Evolutionary conservation across 768 basidiomycete genomes (phyloP).

Genomic region (Cyathus striatus): DNA sequence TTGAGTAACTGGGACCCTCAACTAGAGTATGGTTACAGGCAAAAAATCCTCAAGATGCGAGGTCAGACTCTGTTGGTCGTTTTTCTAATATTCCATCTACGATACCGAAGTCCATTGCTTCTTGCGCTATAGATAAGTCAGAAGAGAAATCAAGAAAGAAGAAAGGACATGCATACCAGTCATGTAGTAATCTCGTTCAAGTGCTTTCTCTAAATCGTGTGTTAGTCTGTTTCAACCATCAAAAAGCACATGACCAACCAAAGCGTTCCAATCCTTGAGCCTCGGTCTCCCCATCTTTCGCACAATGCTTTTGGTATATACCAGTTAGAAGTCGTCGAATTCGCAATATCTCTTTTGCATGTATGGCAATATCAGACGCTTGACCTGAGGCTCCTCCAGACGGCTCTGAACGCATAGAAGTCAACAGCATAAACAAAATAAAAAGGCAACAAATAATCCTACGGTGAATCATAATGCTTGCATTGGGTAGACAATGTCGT

Average conservation of each 20-base stretch:
- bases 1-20: too few relatives aligned
- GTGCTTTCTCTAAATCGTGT: slow-evolving; percentile 55
- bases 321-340: slow-evolving; percentile 78
- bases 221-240: slow-evolving; percentile 14
- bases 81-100: slow-evolving; percentile 89
- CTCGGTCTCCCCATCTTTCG: slow-evolving; percentile 55
- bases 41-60: slow-evolving; percentile 11
- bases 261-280: slow-evolving; percentile 70
- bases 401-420: slow-evolving; percentile 73
- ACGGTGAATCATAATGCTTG: slow-evolving; percentile 99
- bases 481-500: slow-evolving; percentile 87
- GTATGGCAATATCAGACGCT: slow-evolving; percentile 95
- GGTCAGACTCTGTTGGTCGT: slow-evolving; percentile 48
- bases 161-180: slow-evolving; percentile 47
- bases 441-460: slow-evolving; percentile 16
- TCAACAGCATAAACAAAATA: neutral
- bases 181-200: slow-evolving; percentile 97
- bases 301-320: slow-evolving; percentile 89
- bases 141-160: slow-evolving; percentile 12
- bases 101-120: slow-evolving; percentile 88
- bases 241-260: slow-evolving; percentile 42
- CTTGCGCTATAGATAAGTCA: slow-evolving; percentile 51
- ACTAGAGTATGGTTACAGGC: neutral
- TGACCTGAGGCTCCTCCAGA: slow-evolving; percentile 95
- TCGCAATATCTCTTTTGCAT: slow-evolving; percentile 92